Percentiles rank a stretch among this genome's conserved stretches.
phyloP scores from a whole-genome alignment of 225 moss, liverwort and hornwort genomes.

The Thuidium tamariscinum region DNA sequence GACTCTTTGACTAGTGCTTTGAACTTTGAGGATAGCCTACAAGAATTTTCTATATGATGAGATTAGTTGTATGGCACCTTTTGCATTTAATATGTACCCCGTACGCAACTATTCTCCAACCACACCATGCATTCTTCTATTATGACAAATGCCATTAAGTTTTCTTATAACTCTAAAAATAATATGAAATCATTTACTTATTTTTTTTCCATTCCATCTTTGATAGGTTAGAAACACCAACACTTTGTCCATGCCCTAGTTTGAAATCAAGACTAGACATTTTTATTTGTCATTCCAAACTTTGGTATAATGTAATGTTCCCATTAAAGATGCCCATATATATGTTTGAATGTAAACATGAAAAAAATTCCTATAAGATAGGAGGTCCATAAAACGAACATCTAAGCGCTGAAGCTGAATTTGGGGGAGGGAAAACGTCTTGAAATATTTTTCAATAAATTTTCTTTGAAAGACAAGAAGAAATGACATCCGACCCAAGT shows the following conservation, averaged over 20 bases:
- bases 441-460: too few species aligned
- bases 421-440: too few species aligned
- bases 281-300: too few species aligned
- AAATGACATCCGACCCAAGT: too few species aligned
- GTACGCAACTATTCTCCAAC: background rate
- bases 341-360: background rate
- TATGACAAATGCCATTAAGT: background rate
- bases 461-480: too few species aligned
- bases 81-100: background rate
- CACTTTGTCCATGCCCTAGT: fast-evolving
- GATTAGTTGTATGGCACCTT: background rate
- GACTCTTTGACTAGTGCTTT: background rate
- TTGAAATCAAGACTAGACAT: fast-evolving
- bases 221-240: background rate
- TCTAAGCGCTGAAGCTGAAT: too few species aligned
- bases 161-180: background rate
- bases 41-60: fast-evolving
- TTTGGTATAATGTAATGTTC: fast-evolving
- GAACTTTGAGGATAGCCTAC: fast-evolving
- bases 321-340: background rate
- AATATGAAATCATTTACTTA: background rate
- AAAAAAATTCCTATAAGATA: background rate
- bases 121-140: background rate
- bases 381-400: too few species aligned
- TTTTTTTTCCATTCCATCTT: fast-evolving